Evolutionary conservation across 345 rosid genomes (phyloP).

Genomic region (Carallia pectinifolia): DNA sequence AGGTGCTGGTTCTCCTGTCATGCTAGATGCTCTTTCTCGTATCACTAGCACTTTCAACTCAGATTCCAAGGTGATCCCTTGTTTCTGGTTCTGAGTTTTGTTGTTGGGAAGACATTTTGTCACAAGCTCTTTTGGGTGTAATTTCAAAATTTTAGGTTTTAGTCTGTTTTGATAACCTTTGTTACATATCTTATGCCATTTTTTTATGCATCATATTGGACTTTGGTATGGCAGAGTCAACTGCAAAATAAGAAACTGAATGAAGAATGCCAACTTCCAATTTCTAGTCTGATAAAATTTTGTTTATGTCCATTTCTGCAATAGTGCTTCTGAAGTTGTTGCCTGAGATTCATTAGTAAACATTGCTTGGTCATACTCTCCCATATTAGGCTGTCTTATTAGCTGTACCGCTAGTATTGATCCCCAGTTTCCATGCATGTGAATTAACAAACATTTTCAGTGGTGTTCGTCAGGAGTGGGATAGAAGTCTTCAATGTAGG

Average conservation of each 20-base stretch:
- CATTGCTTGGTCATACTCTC: background rate
- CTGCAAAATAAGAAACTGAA: too few relatives aligned
- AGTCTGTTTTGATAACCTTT: background rate
- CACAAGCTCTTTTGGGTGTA: background rate
- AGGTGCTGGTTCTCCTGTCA: conserved; percentile 97
- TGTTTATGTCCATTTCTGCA: background rate
- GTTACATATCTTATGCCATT: too few relatives aligned
- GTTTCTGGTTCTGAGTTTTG: conserved; percentile 7
- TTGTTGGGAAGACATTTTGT: background rate
- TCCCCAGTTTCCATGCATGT: background rate
- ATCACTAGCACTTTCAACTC: conserved; percentile 70
- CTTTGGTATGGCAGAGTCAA: too few relatives aligned
- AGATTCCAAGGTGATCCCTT: conserved; percentile 57
- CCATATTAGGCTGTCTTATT: background rate
- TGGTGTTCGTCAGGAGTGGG: background rate
- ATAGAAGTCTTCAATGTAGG: background rate
- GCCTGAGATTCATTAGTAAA: background rate
- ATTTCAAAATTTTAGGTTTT: background rate
- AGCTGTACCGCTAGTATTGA: background rate
- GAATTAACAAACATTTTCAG: background rate
- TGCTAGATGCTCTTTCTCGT: conserved; percentile 88
- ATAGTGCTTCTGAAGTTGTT: background rate
- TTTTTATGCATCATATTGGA: background rate
- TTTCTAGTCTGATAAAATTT: too few relatives aligned
- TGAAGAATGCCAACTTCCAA: too few relatives aligned